Base-by-base conservation (phyloP, 179 eudicot genomes). In the Drosera spatulata region DNA sequence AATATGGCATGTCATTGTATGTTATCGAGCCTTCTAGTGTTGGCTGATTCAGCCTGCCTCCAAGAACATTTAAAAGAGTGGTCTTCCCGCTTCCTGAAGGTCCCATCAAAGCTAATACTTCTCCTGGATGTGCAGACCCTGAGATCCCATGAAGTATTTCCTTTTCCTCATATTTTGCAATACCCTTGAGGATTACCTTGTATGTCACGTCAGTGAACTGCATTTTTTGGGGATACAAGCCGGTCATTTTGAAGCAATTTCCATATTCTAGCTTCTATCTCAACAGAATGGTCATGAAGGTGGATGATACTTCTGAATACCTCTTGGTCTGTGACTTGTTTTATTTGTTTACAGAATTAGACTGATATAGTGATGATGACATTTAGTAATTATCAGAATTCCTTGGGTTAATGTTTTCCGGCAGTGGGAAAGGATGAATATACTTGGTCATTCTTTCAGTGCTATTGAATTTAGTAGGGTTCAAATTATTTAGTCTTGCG, bases 81-180 rank as follows among this genome's bases (percentile, higher is more conserved):
- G 97, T 91, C 71, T 91, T 91, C 68, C 97, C 96, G 41, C 97
- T 91, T 14, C 97, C 97, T 0, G 97, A 91, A 62, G 97, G 97
- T 0, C 97, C 97, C 97, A 91, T 52, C 33, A 22, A 22, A 22
- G 33, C 33, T 22, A 22, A 22, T 22, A 22, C 33, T 22, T 22
- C 33, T 22, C 97, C 94, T 2, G 97, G 97, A 64, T 74, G 65
- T 59, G 83, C 96, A 6, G 87, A 74, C 53, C 97, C 97, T 41
- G 82, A 76, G 14, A 91, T 91, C 60, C 91, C 94, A 66, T 81
- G 81, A 48, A 91, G 65, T 61, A 91, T 83, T 46, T 79, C 75
- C 66, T 82, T 87, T 78, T 87, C 94, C 65, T 62, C 73, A 22
- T 79, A 66, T 10, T 82, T 77, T 40, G 93, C 69, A 41, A 85